These are phyloP conservation scores for Misopates orontium DNA, from an alignment of 257 asterid genomes.

Conservation along the genomic window DNA sequence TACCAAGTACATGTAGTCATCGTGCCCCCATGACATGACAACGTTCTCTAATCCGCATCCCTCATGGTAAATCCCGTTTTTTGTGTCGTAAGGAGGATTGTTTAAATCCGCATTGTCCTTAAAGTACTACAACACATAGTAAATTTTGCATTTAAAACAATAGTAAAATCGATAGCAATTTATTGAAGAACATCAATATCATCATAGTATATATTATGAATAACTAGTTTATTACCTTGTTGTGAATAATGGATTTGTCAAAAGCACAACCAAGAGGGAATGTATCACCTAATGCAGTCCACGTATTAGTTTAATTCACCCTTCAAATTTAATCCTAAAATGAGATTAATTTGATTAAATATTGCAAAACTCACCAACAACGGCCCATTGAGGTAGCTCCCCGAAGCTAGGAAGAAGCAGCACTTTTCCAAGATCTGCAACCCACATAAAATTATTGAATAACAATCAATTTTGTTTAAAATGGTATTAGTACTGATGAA, in stretches of 20 bases:
- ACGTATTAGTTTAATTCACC: neutral
- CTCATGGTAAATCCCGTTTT: constrained; percentile 44
- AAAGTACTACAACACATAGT: constrained; percentile 37
- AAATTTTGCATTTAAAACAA: neutral
- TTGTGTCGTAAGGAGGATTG: constrained; percentile 38
- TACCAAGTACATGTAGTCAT: constrained; percentile 60
- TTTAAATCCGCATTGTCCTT: constrained; percentile 36
- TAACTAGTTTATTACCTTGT: constrained; percentile 35
- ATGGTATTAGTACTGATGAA: too few relatives aligned
- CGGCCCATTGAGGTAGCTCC: constrained; percentile 54
- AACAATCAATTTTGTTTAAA: neutral
- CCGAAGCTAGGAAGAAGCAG: constrained; percentile 52
- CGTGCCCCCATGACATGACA: constrained; percentile 59
- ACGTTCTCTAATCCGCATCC: constrained; percentile 54
- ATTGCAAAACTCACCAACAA: constrained; percentile 39
- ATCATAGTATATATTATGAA: too few relatives aligned
- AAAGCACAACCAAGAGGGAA: constrained; percentile 57
- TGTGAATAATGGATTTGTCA: constrained; percentile 44
- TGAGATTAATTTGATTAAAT: neutral
- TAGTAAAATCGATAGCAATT: too few relatives aligned
- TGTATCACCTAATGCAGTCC: constrained; percentile 42
- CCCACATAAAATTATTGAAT: constrained; percentile 13
- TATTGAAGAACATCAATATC: too few relatives aligned
- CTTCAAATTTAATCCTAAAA: neutral
- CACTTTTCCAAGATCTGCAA: constrained; percentile 59